Conservation (phyloP, 352 stramenopile genomes). For the Globisporangium carolinianum region DNA sequence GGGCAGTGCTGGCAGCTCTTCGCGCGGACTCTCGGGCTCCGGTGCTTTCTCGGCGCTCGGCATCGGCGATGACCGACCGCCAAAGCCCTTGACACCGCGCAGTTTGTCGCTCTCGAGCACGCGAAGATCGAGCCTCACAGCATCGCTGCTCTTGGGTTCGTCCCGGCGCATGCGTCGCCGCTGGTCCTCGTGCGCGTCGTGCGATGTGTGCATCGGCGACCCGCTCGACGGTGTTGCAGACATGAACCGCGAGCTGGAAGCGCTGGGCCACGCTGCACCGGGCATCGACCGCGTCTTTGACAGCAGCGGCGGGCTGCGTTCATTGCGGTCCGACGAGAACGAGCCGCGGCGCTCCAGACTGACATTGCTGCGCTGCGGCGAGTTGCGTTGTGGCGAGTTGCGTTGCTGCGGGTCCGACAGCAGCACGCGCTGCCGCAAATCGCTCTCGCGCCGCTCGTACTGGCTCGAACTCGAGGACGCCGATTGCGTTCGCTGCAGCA, state of each 20-base stretch:
- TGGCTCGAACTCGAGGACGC: constrained; percentile 4
- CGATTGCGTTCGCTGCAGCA: constrained; percentile 9
- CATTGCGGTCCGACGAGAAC: constrained; percentile 16
- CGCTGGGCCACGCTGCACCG: constrained; percentile 1
- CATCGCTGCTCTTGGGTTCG: neutral
- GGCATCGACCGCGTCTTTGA: constrained; percentile 9
- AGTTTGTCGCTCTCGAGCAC: constrained; percentile 3
- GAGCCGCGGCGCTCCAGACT: constrained; percentile 45
- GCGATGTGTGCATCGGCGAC: constrained; percentile 10
- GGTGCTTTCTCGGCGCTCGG: neutral
- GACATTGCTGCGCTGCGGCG: constrained; percentile 13
- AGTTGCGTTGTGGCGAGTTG: neutral
- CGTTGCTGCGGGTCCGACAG: constrained; percentile 14
- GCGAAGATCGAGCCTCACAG: constrained; percentile 1
- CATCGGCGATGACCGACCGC: constrained; percentile 7
- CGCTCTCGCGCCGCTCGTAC: constrained; percentile 14
- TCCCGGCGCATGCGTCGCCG: constrained; percentile 4
- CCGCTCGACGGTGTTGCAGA: neutral
- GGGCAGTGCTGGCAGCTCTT: constrained; percentile 56
- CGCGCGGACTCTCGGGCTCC: constrained; percentile 13
- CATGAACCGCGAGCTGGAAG: constrained; percentile 2
- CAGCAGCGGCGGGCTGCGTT: constrained; percentile 6
- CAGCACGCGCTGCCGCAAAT: constrained; percentile 13
- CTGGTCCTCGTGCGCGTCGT: constrained; percentile 4
- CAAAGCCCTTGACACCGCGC: neutral